Evolutionary conservation across 2,329 filamentous ascomycete species (phyloP).

Genomic region (Oidium heveae): DNA sequence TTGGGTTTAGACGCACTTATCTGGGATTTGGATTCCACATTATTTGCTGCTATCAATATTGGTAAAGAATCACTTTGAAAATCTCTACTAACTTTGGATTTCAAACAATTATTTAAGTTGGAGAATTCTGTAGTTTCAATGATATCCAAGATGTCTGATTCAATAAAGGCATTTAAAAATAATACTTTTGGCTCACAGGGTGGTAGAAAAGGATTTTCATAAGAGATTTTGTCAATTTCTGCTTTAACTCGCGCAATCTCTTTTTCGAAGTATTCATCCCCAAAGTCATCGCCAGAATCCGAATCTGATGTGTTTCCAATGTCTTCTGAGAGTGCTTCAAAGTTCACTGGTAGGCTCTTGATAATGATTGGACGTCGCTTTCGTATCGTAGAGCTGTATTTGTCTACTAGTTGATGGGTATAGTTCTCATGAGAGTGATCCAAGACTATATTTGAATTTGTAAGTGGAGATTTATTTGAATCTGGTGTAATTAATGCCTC

Average conservation of each 20-base stretch:
- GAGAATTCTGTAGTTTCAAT: slow-evolving; percentile 1
- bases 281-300: slow-evolving; percentile 13
- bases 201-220: slow-evolving; percentile 7
- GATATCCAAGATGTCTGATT: slow-evolving; percentile 4
- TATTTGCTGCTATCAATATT: background rate
- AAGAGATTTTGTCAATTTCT: slow-evolving; percentile 5
- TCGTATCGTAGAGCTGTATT: slow-evolving; percentile 2
- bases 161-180: slow-evolving; percentile 6
- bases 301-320: slow-evolving; percentile 8
- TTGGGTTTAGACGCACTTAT: background rate
- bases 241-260: slow-evolving; percentile 10
- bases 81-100: slow-evolving; percentile 2
- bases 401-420: background rate
- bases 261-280: slow-evolving; percentile 13
- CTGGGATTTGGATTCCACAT: background rate
- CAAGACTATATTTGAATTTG: background rate
- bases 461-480: background rate
- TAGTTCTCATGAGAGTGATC: too few species aligned
- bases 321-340: background rate
- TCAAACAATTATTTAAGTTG: slow-evolving; percentile 3
- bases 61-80: too few species aligned
- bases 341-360: slow-evolving; percentile 3
- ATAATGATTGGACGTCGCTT: slow-evolving; percentile 4
- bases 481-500: background rate
- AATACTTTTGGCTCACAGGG: slow-evolving; percentile 1